phyloP scores from a whole-genome alignment of 192 early-diverging fungal species.

The Gaertneriomyces semiglobifer region DNA sequence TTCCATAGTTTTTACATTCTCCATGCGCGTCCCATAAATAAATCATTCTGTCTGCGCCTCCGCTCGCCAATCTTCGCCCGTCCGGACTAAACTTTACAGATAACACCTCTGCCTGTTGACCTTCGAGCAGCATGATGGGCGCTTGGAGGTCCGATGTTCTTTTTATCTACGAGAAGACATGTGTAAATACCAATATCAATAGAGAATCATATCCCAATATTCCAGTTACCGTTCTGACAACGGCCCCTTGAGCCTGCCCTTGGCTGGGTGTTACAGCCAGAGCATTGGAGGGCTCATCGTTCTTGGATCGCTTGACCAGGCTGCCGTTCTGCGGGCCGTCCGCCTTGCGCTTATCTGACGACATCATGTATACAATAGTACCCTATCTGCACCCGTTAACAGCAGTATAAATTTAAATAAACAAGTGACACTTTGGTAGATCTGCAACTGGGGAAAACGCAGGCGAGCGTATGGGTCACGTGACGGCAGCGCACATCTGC shows the following conservation, averaged over 20 bases:
- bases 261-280: neutral
- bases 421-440: too few species aligned
- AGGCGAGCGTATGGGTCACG: too few species aligned
- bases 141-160: conserved; percentile 74
- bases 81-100: conserved; percentile 80
- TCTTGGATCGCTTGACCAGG: conserved; percentile 3
- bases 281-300: neutral
- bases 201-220: conserved; percentile 10
- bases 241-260: conserved; percentile 10
- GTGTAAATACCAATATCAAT: neutral
- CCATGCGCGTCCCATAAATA: conserved; percentile 92
- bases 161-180: conserved; percentile 32
- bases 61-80: conserved; percentile 81
- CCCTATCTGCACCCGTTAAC: neutral
- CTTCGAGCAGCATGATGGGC: conserved; percentile 83
- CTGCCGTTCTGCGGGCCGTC: neutral
- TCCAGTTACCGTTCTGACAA: conserved; percentile 22
- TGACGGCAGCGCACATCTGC: too few species aligned
- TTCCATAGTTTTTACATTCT: conserved; percentile 83
- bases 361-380: too few species aligned
- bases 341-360: conserved; percentile 29
- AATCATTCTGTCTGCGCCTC: conserved; percentile 75
- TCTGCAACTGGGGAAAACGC: too few species aligned
- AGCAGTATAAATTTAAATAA: too few species aligned
- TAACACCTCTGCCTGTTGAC: conserved; percentile 80